A percentile compares a stretch with the other conserved stretches of the same genome.
Conservation (phyloP, 345 rosid species). For the Pugionium dolabratum region DNA sequence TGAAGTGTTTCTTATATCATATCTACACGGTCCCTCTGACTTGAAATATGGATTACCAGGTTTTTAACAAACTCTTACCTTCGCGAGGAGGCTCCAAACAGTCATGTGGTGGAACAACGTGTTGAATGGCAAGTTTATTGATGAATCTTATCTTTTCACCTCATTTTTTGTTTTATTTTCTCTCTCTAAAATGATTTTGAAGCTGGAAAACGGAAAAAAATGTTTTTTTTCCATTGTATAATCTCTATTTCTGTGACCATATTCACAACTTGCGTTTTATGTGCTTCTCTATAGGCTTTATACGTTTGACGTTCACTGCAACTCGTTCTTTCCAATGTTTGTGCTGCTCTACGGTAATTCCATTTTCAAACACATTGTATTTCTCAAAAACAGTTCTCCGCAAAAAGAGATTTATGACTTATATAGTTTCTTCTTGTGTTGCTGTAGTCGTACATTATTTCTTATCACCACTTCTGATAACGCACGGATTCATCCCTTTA, state of each 20-base stretch:
- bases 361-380: constrained; percentile 17
- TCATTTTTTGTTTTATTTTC: background rate
- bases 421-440: constrained; percentile 34
- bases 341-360: constrained; percentile 83
- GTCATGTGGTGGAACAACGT: constrained; percentile 97
- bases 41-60: constrained; percentile 51
- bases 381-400: constrained; percentile 3
- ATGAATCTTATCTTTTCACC: constrained; percentile 28
- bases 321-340: constrained; percentile 98
- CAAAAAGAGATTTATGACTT: constrained; percentile 10
- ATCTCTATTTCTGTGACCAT: background rate
- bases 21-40: constrained; percentile 24
- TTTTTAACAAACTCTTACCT: constrained; percentile 90
- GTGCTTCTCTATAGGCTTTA: constrained; percentile 67
- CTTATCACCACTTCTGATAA: constrained; percentile 77
- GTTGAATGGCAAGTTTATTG: constrained; percentile 87
- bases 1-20: constrained; percentile 7
- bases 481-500: constrained; percentile 87
- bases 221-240: background rate
- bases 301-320: constrained; percentile 99
- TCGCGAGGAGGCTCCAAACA: constrained; percentile 94
- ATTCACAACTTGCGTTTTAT: constrained; percentile 18
- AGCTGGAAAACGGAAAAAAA: background rate
- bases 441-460: constrained; percentile 91
- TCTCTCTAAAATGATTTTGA: background rate